Evolutionary conservation across 768 basidiomycete species (phyloP), one percentile per base, ranked within the genome.

Genomic region (Auriscalpium orientale): DNA sequence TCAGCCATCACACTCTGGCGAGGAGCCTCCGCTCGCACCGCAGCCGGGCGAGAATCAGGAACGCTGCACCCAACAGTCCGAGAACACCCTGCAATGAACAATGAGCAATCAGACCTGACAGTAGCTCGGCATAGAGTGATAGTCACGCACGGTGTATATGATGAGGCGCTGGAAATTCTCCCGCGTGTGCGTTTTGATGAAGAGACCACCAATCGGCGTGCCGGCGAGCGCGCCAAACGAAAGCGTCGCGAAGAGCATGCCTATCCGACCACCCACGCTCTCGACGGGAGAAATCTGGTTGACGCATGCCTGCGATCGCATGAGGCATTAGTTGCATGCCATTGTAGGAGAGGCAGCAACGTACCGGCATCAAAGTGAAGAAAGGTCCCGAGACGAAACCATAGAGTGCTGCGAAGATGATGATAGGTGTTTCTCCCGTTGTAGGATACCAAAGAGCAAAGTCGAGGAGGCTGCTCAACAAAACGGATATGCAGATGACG

Each of bases 121-220:
- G 34, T 49, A 13, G 20, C 12, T 16, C 12, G 8, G 28, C 21
- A 49, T 2, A 13, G 11, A 4, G n/a, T 9, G 15, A 9, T 2
- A n/a, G 35, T 9, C 28, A 51, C 50, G 3, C 15, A 51, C 50
- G 18, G 68, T 67, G 58, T 70, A 71, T 47, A 68, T 50, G 45
- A 71, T 70, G 9, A 71, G 61, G 35, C 49, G 37, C 16, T 60
- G 60, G 63, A 69, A 69, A 40, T 68, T 56, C 6, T 50, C 21
- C 46, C 69, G 53, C 45, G 62, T 63, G 18, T 62, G 45, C 12
- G 46, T 56, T 37, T 59, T 63, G 44, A 70, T 60, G 54, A 71
- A 66, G 9, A 66, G 68, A 21, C 70, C 70, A 1, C 66, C 70
- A 1, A 68, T 71, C 3, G 69, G 69, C 4, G 70, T 67, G n/a